Evolutionary conservation across 163 green algal genomes (phyloP), one percentile per base, ranked within the genome.

Genomic region (Scenedesmus sp.): DNA sequence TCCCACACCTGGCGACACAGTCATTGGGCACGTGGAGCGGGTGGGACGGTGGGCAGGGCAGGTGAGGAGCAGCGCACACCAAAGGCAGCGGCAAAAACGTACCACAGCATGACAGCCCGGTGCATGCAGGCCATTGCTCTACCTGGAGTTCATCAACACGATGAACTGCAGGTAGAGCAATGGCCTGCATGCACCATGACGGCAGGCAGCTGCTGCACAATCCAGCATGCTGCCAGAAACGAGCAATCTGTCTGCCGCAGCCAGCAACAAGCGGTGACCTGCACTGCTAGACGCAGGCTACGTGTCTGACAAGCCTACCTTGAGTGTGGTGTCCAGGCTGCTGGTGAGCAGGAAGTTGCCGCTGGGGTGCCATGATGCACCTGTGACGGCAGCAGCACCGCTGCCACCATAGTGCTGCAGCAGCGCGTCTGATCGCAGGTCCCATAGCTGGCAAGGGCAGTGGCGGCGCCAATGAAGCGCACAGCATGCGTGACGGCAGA

Each of bases 281-380:
- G 56, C 56, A n/a, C 30, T 3, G 65, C 30, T 15, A 15, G 3
- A 56, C 49, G 15, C 49, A 20, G 49, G 49, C 49, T 26, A 40
- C 42, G 12, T 35, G 12, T 73, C 5, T 68, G n/a, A 3, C 44
- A 16, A 1, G 68, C 90, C 2, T 65, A 95, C 95, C 94, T 98
- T 98, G 82, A 98, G 92, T 2, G 96, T 97, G 40, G 93, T 94
- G 91, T 99, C 97, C 56, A 97, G 91, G 42, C 93, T 96, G 73
- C 94, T 95, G 44, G 94, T 97, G 15, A 98, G 91, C 87, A 99
- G 92, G 95, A 98, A 99, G 94, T 97, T 96, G 83, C 97, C 97
- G 15, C 91, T 95, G 68, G 97, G 97, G 92, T 98, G 97, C 93
- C 97, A 98, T 26, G 91, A 81, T 5, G 97, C 40, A 61, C 94